Evolutionary conservation across 768 basidiomycete genomes (phyloP).

Genomic region (Polyporus arcularius): DNA sequence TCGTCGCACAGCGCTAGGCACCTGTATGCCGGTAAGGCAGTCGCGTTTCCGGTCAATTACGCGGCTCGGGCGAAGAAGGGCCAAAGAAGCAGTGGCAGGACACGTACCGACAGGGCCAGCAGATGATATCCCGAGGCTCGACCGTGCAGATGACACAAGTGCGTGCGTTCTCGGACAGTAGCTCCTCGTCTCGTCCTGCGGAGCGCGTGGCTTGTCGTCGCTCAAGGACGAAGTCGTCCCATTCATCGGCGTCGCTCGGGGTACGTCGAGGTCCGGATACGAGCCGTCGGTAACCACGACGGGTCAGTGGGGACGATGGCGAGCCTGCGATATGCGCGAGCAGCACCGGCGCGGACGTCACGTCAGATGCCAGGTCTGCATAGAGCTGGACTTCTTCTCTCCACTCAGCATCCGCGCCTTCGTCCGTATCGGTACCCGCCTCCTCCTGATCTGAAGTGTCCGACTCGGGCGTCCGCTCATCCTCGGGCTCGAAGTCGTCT

Average conservation of each 20-base stretch:
- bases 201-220: constrained; percentile 25
- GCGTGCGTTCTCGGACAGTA: constrained; percentile 30
- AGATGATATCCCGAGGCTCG: constrained; percentile 71
- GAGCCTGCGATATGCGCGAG: constrained; percentile 54
- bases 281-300: constrained; percentile 45
- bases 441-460: constrained; percentile 9
- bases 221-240: constrained; percentile 34
- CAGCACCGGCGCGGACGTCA: constrained; percentile 44
- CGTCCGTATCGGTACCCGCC: neutral
- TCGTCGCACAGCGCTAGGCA: constrained; percentile 66
- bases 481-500: constrained; percentile 36
- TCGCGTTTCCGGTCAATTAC: no score
- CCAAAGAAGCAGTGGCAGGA: neutral
- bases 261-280: constrained; percentile 25
- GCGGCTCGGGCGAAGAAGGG: no score
- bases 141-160: constrained; percentile 72
- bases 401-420: constrained; percentile 27
- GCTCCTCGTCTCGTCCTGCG: constrained; percentile 11
- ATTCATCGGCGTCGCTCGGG: constrained; percentile 4
- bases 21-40: constrained; percentile 7
- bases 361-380: constrained; percentile 48
- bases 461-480: neutral
- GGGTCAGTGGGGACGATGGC: constrained; percentile 49
- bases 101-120: constrained; percentile 81
- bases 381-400: constrained; percentile 53